Base-by-base conservation (phyloP, 495 filamentous ascomycete genomes). In the Pyrenopolyporus hunteri region DNA sequence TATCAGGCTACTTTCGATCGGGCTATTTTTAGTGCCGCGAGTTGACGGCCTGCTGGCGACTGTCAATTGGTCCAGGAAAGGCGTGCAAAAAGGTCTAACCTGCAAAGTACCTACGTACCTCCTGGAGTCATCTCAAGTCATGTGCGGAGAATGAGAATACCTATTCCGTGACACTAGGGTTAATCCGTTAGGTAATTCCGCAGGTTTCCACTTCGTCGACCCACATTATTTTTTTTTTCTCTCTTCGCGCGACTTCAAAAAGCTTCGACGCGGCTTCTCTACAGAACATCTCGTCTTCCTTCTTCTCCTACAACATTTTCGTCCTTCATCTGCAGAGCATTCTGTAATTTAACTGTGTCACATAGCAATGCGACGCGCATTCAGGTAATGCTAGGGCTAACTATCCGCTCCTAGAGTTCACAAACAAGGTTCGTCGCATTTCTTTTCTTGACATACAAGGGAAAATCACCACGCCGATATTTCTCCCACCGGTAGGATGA, bases 401-500 rank as follows among this genome's bases (percentile, higher is more conserved):
- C n/a, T n/a, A n/a, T n/a, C n/a, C n/a, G n/a, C n/a, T n/a, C n/a
- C n/a, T n/a, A n/a, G n/a, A n/a, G n/a, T n/a, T n/a, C n/a, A n/a
- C n/a, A n/a, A n/a, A 6, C n/a, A 54, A 57, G 59, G 59, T 57
- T 59, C 14, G 55, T 63, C 33, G 8, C 10, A 44, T 13, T 19
- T 14, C 25, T 33, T 31, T 35, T 9, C 46, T 45, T 16, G 28
- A 19, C 26, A 33, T 5, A 31, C 9, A 19, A 16, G 50, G 53
- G 26, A 50, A 20, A 57, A 47, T 23, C 28, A 16, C 36, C 19
- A 26, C 29, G 17, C 25, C 45, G 61, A 37, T 33, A 43, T 63
- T 40, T 43, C 51, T 45, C 69, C 64, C 67, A 55, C 44, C 80
- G 77, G 80, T 74, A 88, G 87, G 92, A 97, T 97, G 92, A 94